These are phyloP conservation scores for Bodo saltans DNA, from an alignment of 78 protist genomes.

Conservation along the genomic window DNA sequence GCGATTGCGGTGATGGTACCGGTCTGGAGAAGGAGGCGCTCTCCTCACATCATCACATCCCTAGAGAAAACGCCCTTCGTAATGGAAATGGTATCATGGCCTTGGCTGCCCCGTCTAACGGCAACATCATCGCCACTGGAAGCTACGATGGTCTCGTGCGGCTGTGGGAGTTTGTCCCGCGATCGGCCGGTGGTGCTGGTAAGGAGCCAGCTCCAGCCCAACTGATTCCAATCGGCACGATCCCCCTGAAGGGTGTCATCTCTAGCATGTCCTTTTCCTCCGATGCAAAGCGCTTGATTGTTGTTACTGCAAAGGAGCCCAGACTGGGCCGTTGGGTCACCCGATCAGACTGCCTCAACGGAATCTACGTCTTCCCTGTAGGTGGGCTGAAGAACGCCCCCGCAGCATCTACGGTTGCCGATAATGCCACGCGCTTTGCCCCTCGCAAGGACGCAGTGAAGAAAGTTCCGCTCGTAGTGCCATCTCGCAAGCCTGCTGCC, in stretches of 20 bases:
- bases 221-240: background rate
- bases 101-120: background rate
- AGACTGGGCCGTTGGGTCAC: conserved; percentile 18
- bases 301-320: background rate
- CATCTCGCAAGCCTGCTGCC: too few species aligned
- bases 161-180: background rate
- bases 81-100: too few species aligned
- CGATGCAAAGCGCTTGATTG: background rate
- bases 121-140: background rate
- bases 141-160: background rate
- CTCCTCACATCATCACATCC: too few species aligned
- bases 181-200: background rate
- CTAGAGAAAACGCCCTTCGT: too few species aligned
- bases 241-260: background rate
- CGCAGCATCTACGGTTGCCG: too few species aligned
- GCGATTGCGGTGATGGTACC: conserved; percentile 6
- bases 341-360: background rate
- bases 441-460: too few species aligned
- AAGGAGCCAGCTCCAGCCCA: background rate
- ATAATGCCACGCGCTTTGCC: too few species aligned
- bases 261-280: background rate
- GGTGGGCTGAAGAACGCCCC: too few species aligned
- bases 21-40: conserved; percentile 1
- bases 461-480: too few species aligned
- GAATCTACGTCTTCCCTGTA: conserved; percentile 16